phyloP scores from a whole-genome alignment of 371 early-diverging fungal species.

The Mucor mucedo region DNA sequence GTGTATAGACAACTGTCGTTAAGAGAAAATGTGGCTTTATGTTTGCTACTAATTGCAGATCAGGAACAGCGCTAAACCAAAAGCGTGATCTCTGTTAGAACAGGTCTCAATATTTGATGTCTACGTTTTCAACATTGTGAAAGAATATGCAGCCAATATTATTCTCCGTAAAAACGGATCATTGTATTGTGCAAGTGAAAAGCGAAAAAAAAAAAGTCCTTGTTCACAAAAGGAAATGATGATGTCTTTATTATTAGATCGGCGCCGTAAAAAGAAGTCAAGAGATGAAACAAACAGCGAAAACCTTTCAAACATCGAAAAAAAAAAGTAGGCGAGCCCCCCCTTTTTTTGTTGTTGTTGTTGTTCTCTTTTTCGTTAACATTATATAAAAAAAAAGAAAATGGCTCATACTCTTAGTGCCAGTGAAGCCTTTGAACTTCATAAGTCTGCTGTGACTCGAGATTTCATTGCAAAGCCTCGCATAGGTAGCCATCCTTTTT shows the following conservation, averaged over 20 bases:
- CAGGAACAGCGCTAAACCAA: no score
- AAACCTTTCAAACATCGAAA: slow-evolving; percentile 3
- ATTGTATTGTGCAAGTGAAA: no score
- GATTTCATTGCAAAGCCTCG: slow-evolving; percentile 91
- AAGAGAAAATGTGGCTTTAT: not conserved
- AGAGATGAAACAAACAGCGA: not conserved
- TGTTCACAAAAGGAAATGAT: no score
- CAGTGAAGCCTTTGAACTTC: slow-evolving; percentile 69
- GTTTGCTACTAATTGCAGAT: not conserved
- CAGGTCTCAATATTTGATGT: no score
- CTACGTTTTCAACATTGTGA: no score
- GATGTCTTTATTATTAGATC: not conserved
- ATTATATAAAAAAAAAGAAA: slow-evolving; percentile 1
- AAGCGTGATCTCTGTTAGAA: no score
- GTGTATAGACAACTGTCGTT: slow-evolving; percentile 5
- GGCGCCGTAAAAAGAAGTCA: slow-evolving; percentile 1
- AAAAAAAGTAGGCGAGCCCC: not conserved
- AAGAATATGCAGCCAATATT: no score
- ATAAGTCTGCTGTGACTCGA: slow-evolving; percentile 86
- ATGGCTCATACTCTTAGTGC: slow-evolving; percentile 53
- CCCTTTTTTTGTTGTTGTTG: not conserved
- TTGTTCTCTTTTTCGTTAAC: not conserved
- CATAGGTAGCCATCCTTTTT: slow-evolving; percentile 68
- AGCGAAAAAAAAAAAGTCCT: no score
- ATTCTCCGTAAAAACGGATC: no score